These are phyloP conservation scores for Russula foetens DNA, from an alignment of 768 basidiomycete genomes.

Conservation along the genomic window DNA sequence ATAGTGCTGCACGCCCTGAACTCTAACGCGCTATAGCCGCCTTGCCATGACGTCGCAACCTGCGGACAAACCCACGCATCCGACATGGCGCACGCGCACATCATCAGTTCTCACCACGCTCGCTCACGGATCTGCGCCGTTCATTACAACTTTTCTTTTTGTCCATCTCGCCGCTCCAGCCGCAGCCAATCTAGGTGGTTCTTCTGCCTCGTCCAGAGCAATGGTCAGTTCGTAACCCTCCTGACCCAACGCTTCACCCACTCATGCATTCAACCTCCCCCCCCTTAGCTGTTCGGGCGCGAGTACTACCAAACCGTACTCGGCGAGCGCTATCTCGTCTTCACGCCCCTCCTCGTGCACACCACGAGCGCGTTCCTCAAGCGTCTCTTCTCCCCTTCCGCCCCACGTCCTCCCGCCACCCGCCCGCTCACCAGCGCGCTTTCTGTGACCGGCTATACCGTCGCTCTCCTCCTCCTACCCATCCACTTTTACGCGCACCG, in stretches of 20 bases:
- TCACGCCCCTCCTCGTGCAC: slow-evolving; percentile 61
- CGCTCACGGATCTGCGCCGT: slow-evolving; percentile 64
- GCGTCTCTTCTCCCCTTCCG: slow-evolving; percentile 37
- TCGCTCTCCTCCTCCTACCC: slow-evolving; percentile 49
- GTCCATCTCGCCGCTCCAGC: slow-evolving; percentile 76
- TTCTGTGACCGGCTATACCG: slow-evolving; percentile 55
- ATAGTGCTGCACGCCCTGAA: too few species aligned
- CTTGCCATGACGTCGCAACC: not conserved
- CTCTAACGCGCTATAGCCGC: not conserved
- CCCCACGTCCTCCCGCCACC: slow-evolving; percentile 28
- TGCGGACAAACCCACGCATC: not conserved
- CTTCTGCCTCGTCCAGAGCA: slow-evolving; percentile 55
- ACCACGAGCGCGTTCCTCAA: slow-evolving; percentile 49
- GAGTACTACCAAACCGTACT: slow-evolving; percentile 78
- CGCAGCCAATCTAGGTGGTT: slow-evolving; percentile 60
- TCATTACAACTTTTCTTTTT: slow-evolving; percentile 66
- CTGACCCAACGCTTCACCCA: not conserved
- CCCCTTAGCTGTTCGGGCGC: slow-evolving; percentile 59
- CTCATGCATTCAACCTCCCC: not conserved
- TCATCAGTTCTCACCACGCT: slow-evolving; percentile 40
- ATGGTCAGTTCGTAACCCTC: slow-evolving; percentile 45
- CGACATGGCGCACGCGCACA: slow-evolving; percentile 5
- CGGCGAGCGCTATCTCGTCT: slow-evolving; percentile 60
- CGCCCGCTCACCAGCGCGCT: slow-evolving; percentile 37
- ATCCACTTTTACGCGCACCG: slow-evolving; percentile 68